Conservation (phyloP, 257 asterid species). For the Solanum bulbocastanum region DNA sequence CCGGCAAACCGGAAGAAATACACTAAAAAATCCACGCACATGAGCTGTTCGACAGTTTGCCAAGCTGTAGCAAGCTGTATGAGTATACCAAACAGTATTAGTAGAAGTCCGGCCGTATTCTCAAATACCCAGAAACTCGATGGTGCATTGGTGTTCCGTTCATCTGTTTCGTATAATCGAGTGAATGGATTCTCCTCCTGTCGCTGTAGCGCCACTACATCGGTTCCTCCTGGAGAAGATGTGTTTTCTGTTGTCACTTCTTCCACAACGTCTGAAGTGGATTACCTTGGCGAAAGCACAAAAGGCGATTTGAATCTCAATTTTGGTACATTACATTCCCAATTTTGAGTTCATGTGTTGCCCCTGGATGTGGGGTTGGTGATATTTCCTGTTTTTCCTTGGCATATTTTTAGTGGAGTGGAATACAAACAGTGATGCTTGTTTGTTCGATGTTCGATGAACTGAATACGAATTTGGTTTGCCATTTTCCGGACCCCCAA, state of each 20-base stretch:
- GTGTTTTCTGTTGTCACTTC: conserved; percentile 46
- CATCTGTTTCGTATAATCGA: background rate
- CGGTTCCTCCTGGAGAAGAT: conserved; percentile 6
- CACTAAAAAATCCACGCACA: background rate
- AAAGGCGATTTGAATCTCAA: conserved; percentile 60
- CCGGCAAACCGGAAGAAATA: background rate
- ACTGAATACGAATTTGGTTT: background rate
- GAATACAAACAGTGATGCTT: background rate
- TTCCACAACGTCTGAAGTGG: conserved; percentile 32
- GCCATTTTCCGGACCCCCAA: background rate
- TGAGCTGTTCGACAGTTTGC: conserved; percentile 2
- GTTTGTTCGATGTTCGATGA: background rate
- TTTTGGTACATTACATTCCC: conserved; percentile 2
- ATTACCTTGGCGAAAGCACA: conserved; percentile 86
- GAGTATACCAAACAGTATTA: background rate
- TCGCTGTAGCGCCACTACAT: conserved; percentile 19
- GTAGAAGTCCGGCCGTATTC: background rate
- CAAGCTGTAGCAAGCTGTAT: background rate
- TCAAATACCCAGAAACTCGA: background rate
- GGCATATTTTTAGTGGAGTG: background rate
- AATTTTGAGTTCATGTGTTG: background rate
- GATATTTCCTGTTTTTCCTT: background rate
- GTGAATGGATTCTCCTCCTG: background rate
- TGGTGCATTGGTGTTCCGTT: background rate
- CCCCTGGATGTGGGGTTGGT: background rate